Evolutionary conservation across 805 yeast species (phyloP).

Genomic region (Spencermartinsiella europaea): DNA sequence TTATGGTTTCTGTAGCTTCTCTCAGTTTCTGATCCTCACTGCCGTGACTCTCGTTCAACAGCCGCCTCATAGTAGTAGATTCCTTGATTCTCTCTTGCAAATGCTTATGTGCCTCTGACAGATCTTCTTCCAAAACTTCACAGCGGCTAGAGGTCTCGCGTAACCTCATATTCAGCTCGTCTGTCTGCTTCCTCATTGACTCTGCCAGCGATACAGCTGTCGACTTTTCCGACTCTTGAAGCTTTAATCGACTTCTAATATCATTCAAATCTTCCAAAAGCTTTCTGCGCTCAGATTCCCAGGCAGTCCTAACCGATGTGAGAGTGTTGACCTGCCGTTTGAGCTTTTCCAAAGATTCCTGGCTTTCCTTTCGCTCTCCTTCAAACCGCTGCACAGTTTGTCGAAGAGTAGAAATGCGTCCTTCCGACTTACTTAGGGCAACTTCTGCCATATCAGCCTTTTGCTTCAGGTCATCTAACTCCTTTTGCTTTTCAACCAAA

Average conservation of each 20-base stretch:
- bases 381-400: constrained; percentile 17
- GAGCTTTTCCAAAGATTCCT: constrained; percentile 4
- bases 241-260: constrained; percentile 9
- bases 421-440: constrained; percentile 4
- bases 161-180: constrained; percentile 46
- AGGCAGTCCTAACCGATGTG: constrained; percentile 7
- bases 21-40: constrained; percentile 44
- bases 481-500: background rate
- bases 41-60: constrained; percentile 65
- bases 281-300: constrained; percentile 17
- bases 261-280: constrained; percentile 16
- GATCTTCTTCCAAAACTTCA: constrained; percentile 73
- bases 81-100: constrained; percentile 81
- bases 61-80: constrained; percentile 61
- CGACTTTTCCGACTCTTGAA: constrained; percentile 16
- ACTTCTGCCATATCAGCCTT: constrained; percentile 24
- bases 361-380: background rate
- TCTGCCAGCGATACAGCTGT: constrained; percentile 15
- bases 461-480: constrained; percentile 5
- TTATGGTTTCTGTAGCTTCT: constrained; percentile 52
- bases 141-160: constrained; percentile 57
- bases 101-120: constrained; percentile 65
- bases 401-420: constrained; percentile 9
- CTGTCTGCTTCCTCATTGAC: constrained; percentile 27
- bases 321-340: constrained; percentile 13